Evolutionary conservation across 768 basidiomycete species (phyloP).

Genomic region (Mycena galopus): DNA sequence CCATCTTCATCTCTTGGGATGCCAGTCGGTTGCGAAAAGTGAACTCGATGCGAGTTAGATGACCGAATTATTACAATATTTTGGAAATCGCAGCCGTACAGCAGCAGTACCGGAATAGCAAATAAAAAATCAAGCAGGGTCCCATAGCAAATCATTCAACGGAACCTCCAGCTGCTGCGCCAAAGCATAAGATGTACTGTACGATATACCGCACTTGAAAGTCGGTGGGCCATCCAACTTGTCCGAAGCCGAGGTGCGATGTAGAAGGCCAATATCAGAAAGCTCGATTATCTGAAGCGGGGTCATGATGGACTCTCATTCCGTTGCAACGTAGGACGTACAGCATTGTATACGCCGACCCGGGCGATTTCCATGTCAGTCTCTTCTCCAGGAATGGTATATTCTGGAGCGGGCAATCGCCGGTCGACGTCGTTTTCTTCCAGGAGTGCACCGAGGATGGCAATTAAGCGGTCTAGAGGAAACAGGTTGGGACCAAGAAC

Average conservation of each 20-base stretch:
- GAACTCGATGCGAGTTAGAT: no score
- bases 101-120: no score
- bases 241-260: slow-evolving; percentile 73
- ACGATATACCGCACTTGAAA: slow-evolving; percentile 81
- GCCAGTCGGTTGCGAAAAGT: no score
- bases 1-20: no score
- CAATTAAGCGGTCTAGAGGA: slow-evolving; percentile 82
- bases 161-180: slow-evolving; percentile 72
- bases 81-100: no score
- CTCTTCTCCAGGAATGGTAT: slow-evolving; percentile 73
- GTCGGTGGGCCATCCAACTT: slow-evolving; percentile 77
- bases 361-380: slow-evolving; percentile 81
- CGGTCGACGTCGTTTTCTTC: no score
- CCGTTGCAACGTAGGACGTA: no score
- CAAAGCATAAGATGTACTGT: slow-evolving; percentile 65
- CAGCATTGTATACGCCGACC: slow-evolving; percentile 68
- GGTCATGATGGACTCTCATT: background rate
- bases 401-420: slow-evolving; percentile 60
- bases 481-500: slow-evolving; percentile 85
- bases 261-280: slow-evolving; percentile 71
- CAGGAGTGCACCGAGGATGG: slow-evolving; percentile 81
- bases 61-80: no score
- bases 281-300: slow-evolving; percentile 70
- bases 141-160: slow-evolving; percentile 79
- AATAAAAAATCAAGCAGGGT: slow-evolving; percentile 62